phyloP scores from a whole-genome alignment of 2,329 filamentous ascomycete genomes.

The Aureobasidium subglaciale region DNA sequence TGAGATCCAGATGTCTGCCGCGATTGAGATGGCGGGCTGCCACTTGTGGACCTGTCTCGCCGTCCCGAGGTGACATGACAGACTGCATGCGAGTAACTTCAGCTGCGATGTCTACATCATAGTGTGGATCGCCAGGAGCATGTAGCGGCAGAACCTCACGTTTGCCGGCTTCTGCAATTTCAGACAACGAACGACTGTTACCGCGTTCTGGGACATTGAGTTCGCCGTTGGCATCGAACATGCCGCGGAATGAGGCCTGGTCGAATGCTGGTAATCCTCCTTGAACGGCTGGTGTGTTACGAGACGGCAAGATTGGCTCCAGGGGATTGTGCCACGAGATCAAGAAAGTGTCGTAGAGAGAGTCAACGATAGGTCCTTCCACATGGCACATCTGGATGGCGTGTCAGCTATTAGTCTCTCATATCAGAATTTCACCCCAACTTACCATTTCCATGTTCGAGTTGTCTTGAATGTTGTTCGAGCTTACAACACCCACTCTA shows the following conservation, averaged over 20 bases:
- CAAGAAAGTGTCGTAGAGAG: constrained; percentile 65
- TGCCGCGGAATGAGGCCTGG: constrained; percentile 25
- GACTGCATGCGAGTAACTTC: constrained; percentile 59
- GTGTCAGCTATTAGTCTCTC: not conserved
- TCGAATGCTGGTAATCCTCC: constrained; percentile 29
- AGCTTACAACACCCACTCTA: constrained; percentile 62
- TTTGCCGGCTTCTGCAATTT: constrained; percentile 19
- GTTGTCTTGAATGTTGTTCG: constrained; percentile 68
- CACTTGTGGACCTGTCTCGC: constrained; percentile 51
- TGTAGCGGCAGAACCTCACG: constrained; percentile 45
- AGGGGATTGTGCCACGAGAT: constrained; percentile 63
- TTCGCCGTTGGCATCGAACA: constrained; percentile 27
- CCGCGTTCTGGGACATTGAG: constrained; percentile 20
- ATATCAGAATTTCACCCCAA: too few species aligned
- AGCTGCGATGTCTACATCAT: constrained; percentile 53
- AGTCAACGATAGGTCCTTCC: constrained; percentile 70
- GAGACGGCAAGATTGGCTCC: constrained; percentile 52
- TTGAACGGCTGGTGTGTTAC: constrained; percentile 43
- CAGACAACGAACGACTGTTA: not conserved
- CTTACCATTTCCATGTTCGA: constrained; percentile 69
- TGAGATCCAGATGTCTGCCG: constrained; percentile 23
- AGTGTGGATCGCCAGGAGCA: constrained; percentile 53
- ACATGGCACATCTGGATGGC: constrained; percentile 53
- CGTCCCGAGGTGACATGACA: constrained; percentile 42
- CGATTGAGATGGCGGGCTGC: constrained; percentile 57